phyloP scores from a whole-genome alignment of 1,284 basidiomycete genomes.

The Ustilago vetiveriae region DNA sequence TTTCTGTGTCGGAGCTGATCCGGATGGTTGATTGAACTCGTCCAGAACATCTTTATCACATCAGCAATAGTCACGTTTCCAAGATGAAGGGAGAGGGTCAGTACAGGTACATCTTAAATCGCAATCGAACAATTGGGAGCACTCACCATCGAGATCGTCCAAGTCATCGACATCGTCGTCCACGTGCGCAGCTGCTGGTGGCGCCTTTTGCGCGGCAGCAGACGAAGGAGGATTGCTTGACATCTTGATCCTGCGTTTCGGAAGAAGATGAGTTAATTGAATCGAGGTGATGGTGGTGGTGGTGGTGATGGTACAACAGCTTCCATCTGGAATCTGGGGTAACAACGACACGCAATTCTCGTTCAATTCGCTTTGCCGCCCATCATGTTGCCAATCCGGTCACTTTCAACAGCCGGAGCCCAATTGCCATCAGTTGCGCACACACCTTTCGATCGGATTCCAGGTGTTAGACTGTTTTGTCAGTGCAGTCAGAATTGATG shows the following conservation, averaged over 20 bases:
- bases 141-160: conserved; percentile 64
- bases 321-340: too few relatives aligned
- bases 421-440: too few relatives aligned
- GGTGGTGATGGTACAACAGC: too few relatives aligned
- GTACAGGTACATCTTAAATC: too few relatives aligned
- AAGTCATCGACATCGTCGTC: conserved; percentile 58
- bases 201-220: conserved; percentile 15
- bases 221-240: conserved; percentile 9
- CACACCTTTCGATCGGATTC: too few relatives aligned
- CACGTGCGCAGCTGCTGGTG: conserved; percentile 22
- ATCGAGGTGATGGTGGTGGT: too few relatives aligned
- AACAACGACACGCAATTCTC: background rate
- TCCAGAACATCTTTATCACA: conserved; percentile 73
- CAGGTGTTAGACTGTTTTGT: background rate
- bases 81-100: too few relatives aligned
- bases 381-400: conserved; percentile 10
- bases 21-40: conserved; percentile 62
- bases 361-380: too few relatives aligned
- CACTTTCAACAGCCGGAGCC: conserved; percentile 32
- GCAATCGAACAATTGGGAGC: too few relatives aligned
- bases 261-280: too few relatives aligned
- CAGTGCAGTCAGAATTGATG: background rate
- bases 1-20: conserved; percentile 54
- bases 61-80: too few relatives aligned
- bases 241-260: conserved; percentile 5